Evolutionary conservation across 2,329 filamentous ascomycete genomes (phyloP), one percentile per base, ranked within the genome.

Genomic region (Alternaria panax): DNA sequence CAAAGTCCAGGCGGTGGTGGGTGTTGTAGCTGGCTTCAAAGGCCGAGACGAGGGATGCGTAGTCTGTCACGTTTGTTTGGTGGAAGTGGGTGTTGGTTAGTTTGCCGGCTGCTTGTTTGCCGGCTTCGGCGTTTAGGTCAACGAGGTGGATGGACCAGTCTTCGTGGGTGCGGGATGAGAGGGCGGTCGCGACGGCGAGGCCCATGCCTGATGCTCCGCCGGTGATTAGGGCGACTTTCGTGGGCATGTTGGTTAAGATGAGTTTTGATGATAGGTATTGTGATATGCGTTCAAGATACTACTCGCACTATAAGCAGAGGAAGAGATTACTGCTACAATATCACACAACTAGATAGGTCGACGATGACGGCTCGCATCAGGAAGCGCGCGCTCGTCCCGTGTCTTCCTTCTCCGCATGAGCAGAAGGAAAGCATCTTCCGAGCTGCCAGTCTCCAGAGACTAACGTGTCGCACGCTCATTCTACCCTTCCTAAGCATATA

Each of bases 201-300:
- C 81, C 80, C 66, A 82, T 81, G 27, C 80, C 80, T 2, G 88
- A 90, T 2, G 90, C 91, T 9, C 87, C 91, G 60, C 92, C 92
- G 0, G 90, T 93, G 74, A 95, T 92, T 51, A 95, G 82, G 50
- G 91, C 91, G 24, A 66, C 62, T 57, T 71, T 72, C 16, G 57
- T 63, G 1, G 53, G 25, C 66, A 71, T 72, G 2, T 27, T 46
- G 5, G 28, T 6, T 20, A 5, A 22, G 18, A 24, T 4, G 5
- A 5, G 12, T 51, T 41, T 25, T n/a, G n/a, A n/a, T n/a, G n/a
- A n/a, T n/a, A n/a, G n/a, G n/a, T n/a, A n/a, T n/a, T n/a, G n/a
- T n/a, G n/a, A n/a, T n/a, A n/a, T n/a, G n/a, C n/a, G n/a, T n/a
- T n/a, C n/a, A n/a, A n/a, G n/a, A n/a, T n/a, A n/a, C n/a, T n/a